A percentile compares a stretch with the other conserved stretches of the same genome.
These are phyloP conservation scores for Starmerella potacharoeniae DNA, from an alignment of 805 yeast genomes.

Conservation along the genomic window DNA sequence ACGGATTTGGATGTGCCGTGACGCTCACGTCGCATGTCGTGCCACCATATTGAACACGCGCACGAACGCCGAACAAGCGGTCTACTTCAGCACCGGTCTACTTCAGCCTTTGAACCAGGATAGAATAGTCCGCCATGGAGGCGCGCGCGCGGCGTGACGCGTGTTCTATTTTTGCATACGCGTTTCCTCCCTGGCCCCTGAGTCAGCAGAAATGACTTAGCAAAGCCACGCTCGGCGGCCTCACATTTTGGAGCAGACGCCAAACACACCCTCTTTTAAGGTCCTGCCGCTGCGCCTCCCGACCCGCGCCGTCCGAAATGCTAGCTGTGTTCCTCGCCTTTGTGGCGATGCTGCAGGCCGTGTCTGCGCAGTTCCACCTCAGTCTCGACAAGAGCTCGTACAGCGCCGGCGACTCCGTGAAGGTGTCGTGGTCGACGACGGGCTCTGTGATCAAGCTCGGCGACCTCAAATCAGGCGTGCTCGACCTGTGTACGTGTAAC, in stretches of 20 bases:
- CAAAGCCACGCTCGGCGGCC: neutral
- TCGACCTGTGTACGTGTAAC: slow-evolving; percentile 61
- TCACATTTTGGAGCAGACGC: neutral
- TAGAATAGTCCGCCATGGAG: too few relatives aligned
- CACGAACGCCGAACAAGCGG: too few relatives aligned
- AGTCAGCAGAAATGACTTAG: neutral
- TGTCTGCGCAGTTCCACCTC: slow-evolving; percentile 20
- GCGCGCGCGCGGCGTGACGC: neutral
- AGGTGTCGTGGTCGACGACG: slow-evolving; percentile 49
- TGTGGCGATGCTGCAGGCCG: slow-evolving; percentile 9
- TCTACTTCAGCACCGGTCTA: too few relatives aligned
- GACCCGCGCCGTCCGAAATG: neutral
- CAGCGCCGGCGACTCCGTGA: slow-evolving; percentile 22
- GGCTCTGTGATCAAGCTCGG: slow-evolving; percentile 35
- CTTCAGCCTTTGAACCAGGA: too few relatives aligned
- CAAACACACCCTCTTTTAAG: neutral
- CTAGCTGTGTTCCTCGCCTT: neutral
- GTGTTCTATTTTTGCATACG: slow-evolving; percentile 3
- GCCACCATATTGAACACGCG: too few relatives aligned
- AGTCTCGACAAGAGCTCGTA: slow-evolving; percentile 15
- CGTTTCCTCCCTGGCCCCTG: neutral
- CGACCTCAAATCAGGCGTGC: slow-evolving; percentile 37
- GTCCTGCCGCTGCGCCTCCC: neutral
- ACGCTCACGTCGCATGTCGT: too few relatives aligned
- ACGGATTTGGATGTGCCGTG: too few relatives aligned